Conservation (phyloP, 306 rosid genomes). For the Rosa rugosa region DNA sequence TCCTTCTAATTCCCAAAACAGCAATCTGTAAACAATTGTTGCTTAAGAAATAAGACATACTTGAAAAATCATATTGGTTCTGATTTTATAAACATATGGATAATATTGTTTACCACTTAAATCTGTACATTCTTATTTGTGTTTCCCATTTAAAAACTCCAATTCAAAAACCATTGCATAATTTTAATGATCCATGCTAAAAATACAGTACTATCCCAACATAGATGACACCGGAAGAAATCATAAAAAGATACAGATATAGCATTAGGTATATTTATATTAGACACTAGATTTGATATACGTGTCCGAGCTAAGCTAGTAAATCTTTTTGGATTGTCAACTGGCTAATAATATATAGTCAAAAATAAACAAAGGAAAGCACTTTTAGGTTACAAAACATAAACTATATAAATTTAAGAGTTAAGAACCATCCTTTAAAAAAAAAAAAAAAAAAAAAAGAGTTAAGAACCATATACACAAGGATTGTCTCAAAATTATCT, state of each 20-base stretch:
- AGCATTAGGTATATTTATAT: not conserved
- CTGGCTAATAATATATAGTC: slow-evolving; percentile 19
- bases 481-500: slow-evolving; percentile 14
- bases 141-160: not conserved
- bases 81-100: slow-evolving; percentile 7
- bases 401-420: slow-evolving; percentile 13
- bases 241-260: not conserved
- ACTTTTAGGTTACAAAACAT: slow-evolving; percentile 22
- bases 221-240: slow-evolving; percentile 7
- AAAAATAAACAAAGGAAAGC: slow-evolving; percentile 14
- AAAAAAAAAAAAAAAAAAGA: too few species aligned
- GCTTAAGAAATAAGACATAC: slow-evolving; percentile 7
- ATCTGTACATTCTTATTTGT: slow-evolving; percentile 1
- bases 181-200: not conserved
- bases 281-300: not conserved
- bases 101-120: slow-evolving; percentile 6
- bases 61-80: not conserved
- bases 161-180: slow-evolving; percentile 9
- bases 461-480: slow-evolving; percentile 6
- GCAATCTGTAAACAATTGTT: slow-evolving; percentile 4
- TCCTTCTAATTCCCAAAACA: slow-evolving; percentile 8
- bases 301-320: not conserved
- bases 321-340: slow-evolving; percentile 16
- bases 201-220: not conserved
- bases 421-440: slow-evolving; percentile 9